Percentiles rank a stretch among this genome's conserved stretches.
These are phyloP conservation scores for Sarocladium strictum DNA, from an alignment of 2,329 filamentous ascomycete species.

Conservation along the genomic window DNA sequence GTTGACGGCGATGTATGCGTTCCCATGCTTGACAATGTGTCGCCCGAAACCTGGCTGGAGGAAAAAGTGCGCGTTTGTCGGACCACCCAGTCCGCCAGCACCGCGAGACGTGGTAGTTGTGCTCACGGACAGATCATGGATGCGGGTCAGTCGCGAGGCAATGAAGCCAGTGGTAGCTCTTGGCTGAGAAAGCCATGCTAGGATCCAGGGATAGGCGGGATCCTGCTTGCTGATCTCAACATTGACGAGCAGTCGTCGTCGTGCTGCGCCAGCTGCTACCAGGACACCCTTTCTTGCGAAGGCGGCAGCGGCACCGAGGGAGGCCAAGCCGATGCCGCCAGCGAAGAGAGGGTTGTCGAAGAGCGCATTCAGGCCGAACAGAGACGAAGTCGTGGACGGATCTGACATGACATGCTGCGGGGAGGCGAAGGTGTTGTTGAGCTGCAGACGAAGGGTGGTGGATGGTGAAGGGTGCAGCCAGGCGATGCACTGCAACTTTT, in stretches of 20 bases:
- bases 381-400: constrained; percentile 21
- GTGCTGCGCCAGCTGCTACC: constrained; percentile 65
- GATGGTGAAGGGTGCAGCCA: no score
- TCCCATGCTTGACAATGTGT: constrained; percentile 80
- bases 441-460: no score
- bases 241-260: constrained; percentile 83
- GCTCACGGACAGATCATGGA: constrained; percentile 53
- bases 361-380: constrained; percentile 49
- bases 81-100: constrained; percentile 54
- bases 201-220: constrained; percentile 86
- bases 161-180: constrained; percentile 59
- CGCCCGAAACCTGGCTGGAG: constrained; percentile 86
- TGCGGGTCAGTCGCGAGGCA: constrained; percentile 50
- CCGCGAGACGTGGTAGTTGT: constrained; percentile 53
- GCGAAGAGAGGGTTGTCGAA: constrained; percentile 60
- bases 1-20: constrained; percentile 81
- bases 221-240: constrained; percentile 95
- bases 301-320: constrained; percentile 74
- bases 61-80: constrained; percentile 73
- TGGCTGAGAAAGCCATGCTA: constrained; percentile 88
- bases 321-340: constrained; percentile 83
- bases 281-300: constrained; percentile 74
- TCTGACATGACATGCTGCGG: constrained; percentile 21
- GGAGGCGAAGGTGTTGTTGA: background rate
- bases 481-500: no score